Conservation (phyloP, 768 basidiomycete species). For the Tylopilus intermedius region DNA sequence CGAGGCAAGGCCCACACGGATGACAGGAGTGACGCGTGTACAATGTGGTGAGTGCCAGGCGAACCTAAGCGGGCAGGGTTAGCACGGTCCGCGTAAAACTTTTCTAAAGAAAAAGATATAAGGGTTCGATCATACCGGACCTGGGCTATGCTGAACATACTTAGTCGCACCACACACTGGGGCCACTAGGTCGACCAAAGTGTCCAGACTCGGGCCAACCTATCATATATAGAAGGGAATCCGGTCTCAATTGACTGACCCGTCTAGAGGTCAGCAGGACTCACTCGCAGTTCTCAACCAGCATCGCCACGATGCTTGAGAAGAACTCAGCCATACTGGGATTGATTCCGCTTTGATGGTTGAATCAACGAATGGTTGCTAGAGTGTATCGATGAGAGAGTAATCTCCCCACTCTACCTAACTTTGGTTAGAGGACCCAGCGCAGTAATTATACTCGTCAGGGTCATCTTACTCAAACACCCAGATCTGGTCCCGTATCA, state of each 20-base stretch:
- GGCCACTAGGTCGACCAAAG: slow-evolving; percentile 5
- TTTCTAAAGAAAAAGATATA: slow-evolving; percentile 13
- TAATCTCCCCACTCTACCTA: slow-evolving; percentile 17
- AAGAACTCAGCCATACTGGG: slow-evolving; percentile 15
- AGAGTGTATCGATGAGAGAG: slow-evolving; percentile 18
- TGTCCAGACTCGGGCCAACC: slow-evolving; percentile 7
- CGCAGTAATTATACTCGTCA: slow-evolving; percentile 17
- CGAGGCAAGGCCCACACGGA: neutral
- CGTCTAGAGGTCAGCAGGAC: slow-evolving; percentile 13
- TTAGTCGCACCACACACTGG: slow-evolving; percentile 9
- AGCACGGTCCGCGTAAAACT: slow-evolving; percentile 6
- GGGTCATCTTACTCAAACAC: slow-evolving; percentile 23
- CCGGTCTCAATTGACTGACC: slow-evolving; percentile 20
- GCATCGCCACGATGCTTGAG: slow-evolving; percentile 27
- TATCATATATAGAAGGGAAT: slow-evolving; percentile 4
- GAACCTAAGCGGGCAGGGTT: slow-evolving; percentile 9
- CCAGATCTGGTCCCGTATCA: slow-evolving; percentile 29
- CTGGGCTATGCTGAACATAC: slow-evolving; percentile 27
- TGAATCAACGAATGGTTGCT: slow-evolving; percentile 15
- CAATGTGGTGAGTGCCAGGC: slow-evolving; percentile 8
- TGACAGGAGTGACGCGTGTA: slow-evolving; percentile 1
- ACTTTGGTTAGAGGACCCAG: slow-evolving; percentile 29
- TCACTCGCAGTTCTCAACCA: slow-evolving; percentile 3
- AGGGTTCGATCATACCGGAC: slow-evolving; percentile 30
- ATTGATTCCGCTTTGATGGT: slow-evolving; percentile 18